Conservation (phyloP, 2,329 filamentous ascomycete species). For the Grosmannia huntii region DNA sequence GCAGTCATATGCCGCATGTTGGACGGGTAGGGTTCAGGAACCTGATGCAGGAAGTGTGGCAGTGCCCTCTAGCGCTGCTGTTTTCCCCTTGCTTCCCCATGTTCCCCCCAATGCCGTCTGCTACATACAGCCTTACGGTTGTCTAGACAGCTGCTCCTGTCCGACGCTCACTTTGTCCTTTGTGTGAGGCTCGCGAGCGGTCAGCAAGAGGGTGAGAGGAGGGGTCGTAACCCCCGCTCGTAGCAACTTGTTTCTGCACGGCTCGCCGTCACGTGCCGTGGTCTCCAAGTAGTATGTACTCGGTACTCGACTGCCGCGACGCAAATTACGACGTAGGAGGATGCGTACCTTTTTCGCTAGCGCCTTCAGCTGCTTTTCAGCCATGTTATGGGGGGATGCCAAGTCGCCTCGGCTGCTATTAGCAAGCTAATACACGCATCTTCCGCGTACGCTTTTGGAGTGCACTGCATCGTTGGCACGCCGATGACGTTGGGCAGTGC, state of each 20-base stretch:
- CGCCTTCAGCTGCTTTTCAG: background rate
- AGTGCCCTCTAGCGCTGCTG: constrained; percentile 15
- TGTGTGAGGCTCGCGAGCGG: no score
- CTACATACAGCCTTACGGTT: background rate
- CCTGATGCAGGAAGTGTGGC: constrained; percentile 12
- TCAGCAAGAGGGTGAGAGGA: background rate
- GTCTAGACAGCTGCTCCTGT: no score
- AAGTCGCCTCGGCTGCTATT: background rate
- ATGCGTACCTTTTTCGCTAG: background rate
- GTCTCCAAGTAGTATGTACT: no score
- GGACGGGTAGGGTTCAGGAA: background rate
- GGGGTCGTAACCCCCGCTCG: background rate
- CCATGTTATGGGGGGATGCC: background rate
- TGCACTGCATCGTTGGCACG: no score
- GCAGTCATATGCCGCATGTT: background rate
- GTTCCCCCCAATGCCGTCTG: background rate
- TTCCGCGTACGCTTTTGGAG: no score
- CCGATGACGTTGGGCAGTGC: no score
- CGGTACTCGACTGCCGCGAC: no score
- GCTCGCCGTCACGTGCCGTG: background rate
- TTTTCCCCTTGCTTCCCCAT: background rate
- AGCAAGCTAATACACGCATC: background rate
- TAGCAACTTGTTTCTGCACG: background rate
- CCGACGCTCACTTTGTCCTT: no score
- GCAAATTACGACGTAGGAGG: no score